Percentiles rank a stretch among this genome's conserved stretches.
phyloP scores from a whole-genome alignment of 805 yeast species.

The Starmera caribaea region DNA sequence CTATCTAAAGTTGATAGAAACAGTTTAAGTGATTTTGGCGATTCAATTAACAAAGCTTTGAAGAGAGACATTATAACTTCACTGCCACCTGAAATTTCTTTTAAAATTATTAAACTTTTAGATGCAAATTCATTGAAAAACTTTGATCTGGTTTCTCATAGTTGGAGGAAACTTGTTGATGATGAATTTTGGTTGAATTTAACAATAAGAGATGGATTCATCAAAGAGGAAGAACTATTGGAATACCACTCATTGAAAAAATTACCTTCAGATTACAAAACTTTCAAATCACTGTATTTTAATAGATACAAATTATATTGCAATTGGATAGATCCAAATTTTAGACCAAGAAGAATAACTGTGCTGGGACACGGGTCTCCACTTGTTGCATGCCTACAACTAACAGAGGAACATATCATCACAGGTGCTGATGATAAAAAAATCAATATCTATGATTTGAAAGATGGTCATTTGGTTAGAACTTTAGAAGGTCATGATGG shows the following conservation, averaged over 20 bases:
- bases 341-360: slow-evolving; percentile 57
- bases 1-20: slow-evolving; percentile 50
- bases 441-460: slow-evolving; percentile 73
- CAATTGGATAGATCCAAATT: slow-evolving; percentile 76
- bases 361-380: slow-evolving; percentile 63
- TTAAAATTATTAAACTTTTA: slow-evolving; percentile 52
- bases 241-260: slow-evolving; percentile 16
- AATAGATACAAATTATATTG: slow-evolving; percentile 21
- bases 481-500: slow-evolving; percentile 86
- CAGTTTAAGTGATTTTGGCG: slow-evolving; percentile 50
- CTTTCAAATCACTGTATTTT: slow-evolving; percentile 8
- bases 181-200: slow-evolving; percentile 63
- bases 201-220: slow-evolving; percentile 51
- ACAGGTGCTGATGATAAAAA: slow-evolving; percentile 87
- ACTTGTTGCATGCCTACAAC: slow-evolving; percentile 92
- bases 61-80: slow-evolving; percentile 62
- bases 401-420: slow-evolving; percentile 81
- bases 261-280: slow-evolving; percentile 6
- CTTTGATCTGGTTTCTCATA: slow-evolving; percentile 52
- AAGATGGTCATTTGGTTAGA: slow-evolving; percentile 52
- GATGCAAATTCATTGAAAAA: slow-evolving; percentile 54
- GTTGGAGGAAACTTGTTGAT: slow-evolving; percentile 62
- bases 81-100: slow-evolving; percentile 68
- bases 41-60: slow-evolving; percentile 42
- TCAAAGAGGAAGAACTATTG: slow-evolving; percentile 36